Base-by-base conservation (phyloP, 192 early-diverging fungal genomes). In the Neocallimastix lanati region DNA sequence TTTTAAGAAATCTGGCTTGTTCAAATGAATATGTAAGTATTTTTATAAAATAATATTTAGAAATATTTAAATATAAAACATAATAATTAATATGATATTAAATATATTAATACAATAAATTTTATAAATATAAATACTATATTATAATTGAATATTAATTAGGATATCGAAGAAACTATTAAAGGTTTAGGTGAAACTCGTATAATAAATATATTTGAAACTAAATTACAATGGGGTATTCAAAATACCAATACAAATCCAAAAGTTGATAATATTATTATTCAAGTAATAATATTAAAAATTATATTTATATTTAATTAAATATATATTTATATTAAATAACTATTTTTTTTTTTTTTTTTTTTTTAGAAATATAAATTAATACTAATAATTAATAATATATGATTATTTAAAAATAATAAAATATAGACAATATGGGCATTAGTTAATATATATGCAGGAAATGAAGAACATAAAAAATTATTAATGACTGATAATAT, bases 1-100 rank as follows among this genome's bases (percentile, higher is more conserved):
- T 93, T 16, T 84, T 94, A 0, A 84, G 94, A 16, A 95, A 95
- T 81, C 83, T 95, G 16, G 91, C 88, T 1, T 89, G 88, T 81
- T 88, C 87, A 25, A 85, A 80, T 30, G 67, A 80, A 33, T 83
- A 81, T 80, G 85, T 84, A 88, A 30, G 79, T 29, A 28, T 29
- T 29, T n/a, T n/a, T n/a, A n/a, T n/a, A n/a, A n/a, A n/a, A n/a
- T n/a, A n/a, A n/a, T n/a, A n/a, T n/a, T n/a, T n/a, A n/a, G n/a
- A n/a, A n/a, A n/a, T n/a, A n/a, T n/a, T n/a, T n/a, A n/a, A n/a
- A n/a, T n/a, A n/a, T n/a, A n/a, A n/a, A 30, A 67, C 79, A 13
- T 35, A 27, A 28, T 29, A 16, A 80, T 82, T 58, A 29, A 18
- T 25, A 30, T 28, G 40, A 21, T n/a, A 21, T 27, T 81, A 30